Percentiles rank a stretch among this genome's conserved stretches.
Evolutionary conservation across 208 protist species (phyloP).

Genomic region (Leishmania amazonensis): DNA sequence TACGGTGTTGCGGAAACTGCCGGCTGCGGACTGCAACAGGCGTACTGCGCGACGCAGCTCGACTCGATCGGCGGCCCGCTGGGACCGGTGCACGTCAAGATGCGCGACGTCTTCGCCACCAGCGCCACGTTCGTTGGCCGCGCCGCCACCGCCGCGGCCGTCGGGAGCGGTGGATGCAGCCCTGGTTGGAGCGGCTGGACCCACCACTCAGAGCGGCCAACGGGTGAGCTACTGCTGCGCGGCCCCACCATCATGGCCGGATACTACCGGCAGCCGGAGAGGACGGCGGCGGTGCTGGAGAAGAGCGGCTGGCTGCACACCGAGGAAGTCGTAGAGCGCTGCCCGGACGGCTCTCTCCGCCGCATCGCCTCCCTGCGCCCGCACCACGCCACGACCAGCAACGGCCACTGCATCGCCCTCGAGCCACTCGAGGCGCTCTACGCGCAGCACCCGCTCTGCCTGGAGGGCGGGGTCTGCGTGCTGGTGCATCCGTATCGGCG

Average conservation of each 20-base stretch:
- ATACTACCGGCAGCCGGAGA: conserved; percentile 83
- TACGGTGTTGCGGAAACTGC: conserved; percentile 56
- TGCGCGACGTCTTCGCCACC: conserved; percentile 61
- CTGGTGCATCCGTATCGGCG: conserved; percentile 65
- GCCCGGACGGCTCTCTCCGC: conserved; percentile 50
- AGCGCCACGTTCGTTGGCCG: conserved; percentile 11
- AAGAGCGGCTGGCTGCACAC: conserved; percentile 71
- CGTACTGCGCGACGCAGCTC: conserved; percentile 28
- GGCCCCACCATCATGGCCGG: conserved; percentile 67
- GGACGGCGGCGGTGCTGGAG: conserved; percentile 67
- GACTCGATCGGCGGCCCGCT: conserved; percentile 54
- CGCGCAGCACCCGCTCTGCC: conserved; percentile 45
- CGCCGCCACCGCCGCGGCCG: conserved; percentile 5
- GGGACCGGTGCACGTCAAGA: conserved; percentile 77
- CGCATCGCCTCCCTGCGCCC: conserved; percentile 70
- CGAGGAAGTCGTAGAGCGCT: conserved; percentile 66
- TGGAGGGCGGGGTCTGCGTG: conserved; percentile 49
- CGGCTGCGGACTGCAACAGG: conserved; percentile 46
- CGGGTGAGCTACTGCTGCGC: conserved; percentile 76
- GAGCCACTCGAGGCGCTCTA: conserved; percentile 73
- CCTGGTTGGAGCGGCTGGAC: conserved; percentile 17
- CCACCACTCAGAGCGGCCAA: conserved; percentile 34
- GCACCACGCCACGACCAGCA: conserved; percentile 59
- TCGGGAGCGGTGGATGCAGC: neutral
- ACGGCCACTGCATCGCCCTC: conserved; percentile 63